A percentile compares a stretch with the other conserved stretches of the same genome.
These are phyloP conservation scores for Takakia lepidozioides DNA, from an alignment of 225 moss, liverwort and hornwort species.

Conservation along the genomic window DNA sequence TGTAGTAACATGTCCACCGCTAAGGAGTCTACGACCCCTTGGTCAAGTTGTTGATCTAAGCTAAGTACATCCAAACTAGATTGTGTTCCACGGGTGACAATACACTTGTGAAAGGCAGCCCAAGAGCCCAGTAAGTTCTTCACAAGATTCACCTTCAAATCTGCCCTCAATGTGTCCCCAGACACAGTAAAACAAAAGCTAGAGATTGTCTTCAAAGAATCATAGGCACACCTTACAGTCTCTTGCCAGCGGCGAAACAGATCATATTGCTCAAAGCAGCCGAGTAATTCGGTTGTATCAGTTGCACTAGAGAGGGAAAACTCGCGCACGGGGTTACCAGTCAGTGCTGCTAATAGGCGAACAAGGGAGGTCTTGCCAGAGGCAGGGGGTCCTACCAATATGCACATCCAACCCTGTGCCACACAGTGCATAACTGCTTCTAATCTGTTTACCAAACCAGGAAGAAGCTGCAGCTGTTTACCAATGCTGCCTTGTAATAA, in stretches of 20 bases:
- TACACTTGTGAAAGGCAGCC: constrained; percentile 70
- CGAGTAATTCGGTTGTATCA: constrained; percentile 96
- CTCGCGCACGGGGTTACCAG: constrained; percentile 82
- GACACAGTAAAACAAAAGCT: constrained; percentile 48
- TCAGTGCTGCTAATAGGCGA: constrained; percentile 63
- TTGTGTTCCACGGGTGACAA: constrained; percentile 12
- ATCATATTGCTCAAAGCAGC: constrained; percentile 97
- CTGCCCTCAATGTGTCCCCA: constrained; percentile 27
- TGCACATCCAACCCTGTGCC: constrained; percentile 90
- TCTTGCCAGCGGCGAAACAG: constrained; percentile 87
- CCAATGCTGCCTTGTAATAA: constrained; percentile 52
- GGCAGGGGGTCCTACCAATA: constrained; percentile 75
- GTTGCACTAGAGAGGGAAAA: constrained; percentile 86
- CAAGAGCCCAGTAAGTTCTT: constrained; percentile 79
- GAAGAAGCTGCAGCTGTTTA: constrained; percentile 66
- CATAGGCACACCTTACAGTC: constrained; percentile 49
- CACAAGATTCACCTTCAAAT: constrained; percentile 47
- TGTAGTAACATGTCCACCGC: constrained; percentile 75
- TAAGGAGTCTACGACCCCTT: constrained; percentile 46
- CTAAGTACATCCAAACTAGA: no score
- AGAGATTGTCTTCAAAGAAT: constrained; percentile 59
- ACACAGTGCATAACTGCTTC: constrained; percentile 90
- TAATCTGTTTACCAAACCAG: constrained; percentile 74
- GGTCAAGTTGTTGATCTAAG: constrained; percentile 38
- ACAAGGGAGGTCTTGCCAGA: constrained; percentile 88